phyloP scores from a whole-genome alignment of 2,329 filamentous ascomycete species.

The Fusarium metavorans region DNA sequence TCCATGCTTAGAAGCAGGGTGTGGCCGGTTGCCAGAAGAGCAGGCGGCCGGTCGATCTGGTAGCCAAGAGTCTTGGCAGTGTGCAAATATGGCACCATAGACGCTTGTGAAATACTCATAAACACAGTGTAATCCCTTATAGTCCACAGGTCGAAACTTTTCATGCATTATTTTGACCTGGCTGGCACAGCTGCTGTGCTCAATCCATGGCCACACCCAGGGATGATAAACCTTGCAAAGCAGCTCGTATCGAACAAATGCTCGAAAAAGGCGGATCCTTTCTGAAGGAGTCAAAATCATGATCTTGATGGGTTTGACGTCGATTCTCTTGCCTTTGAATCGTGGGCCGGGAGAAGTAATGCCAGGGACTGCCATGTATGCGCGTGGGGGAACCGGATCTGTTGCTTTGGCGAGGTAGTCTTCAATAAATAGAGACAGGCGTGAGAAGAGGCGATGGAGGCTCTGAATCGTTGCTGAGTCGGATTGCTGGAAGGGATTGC shows the following conservation, averaged over 20 bases:
- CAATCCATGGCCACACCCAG: neutral
- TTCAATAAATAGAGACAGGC: neutral
- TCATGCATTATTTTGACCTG: neutral
- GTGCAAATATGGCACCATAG: constrained; percentile 3
- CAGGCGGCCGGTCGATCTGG: neutral
- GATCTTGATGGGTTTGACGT: neutral
- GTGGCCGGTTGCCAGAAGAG: neutral
- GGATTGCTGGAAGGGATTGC: neutral
- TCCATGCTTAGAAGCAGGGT: neutral
- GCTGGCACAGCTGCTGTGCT: neutral
- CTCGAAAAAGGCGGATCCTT: neutral
- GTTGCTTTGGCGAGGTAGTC: constrained; percentile 3
- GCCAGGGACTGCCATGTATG: neutral
- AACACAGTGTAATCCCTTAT: neutral
- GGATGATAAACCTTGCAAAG: neutral
- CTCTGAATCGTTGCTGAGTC: neutral
- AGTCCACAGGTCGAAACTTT: neutral
- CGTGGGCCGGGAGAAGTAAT: neutral
- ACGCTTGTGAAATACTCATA: neutral
- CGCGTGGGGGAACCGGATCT: neutral
- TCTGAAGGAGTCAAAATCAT: neutral
- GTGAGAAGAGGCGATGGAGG: neutral
- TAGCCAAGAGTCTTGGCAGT: constrained; percentile 1
- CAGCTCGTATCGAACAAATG: constrained; percentile 12
- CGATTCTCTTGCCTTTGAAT: neutral